Percentiles rank a stretch among this genome's conserved stretches.
Conservation (phyloP, 768 basidiomycete species). For the Russula lepida region DNA sequence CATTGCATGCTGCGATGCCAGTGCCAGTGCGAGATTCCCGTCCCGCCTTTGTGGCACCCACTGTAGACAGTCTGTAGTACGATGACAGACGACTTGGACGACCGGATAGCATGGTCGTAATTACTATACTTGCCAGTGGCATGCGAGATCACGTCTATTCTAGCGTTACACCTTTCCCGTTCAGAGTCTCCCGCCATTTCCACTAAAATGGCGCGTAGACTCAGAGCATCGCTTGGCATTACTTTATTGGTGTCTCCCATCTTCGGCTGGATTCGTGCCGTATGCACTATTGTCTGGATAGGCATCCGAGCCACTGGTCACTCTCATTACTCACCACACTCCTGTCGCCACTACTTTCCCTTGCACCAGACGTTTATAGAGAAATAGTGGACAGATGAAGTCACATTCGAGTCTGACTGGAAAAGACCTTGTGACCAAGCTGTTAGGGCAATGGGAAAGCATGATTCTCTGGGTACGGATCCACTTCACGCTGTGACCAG, state of each 20-base stretch:
- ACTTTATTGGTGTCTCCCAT: slow-evolving; percentile 23
- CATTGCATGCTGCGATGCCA: too few relatives aligned
- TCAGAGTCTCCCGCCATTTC: too few relatives aligned
- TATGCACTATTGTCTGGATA: slow-evolving; percentile 5
- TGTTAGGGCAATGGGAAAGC: slow-evolving; percentile 4
- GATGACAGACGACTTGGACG: too few relatives aligned
- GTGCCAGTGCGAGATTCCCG: too few relatives aligned
- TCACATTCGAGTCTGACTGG: slow-evolving; percentile 10
- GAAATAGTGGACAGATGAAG: slow-evolving; percentile 4
- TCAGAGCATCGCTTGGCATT: slow-evolving; percentile 21
- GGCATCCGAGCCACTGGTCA: slow-evolving; percentile 26
- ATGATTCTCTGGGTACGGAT: slow-evolving; percentile 10
- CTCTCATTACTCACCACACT: slow-evolving; percentile 13
- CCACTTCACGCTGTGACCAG: background rate
- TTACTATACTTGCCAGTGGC: too few relatives aligned
- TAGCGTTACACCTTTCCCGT: background rate
- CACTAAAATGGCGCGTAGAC: slow-evolving; percentile 3
- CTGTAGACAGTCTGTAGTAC: too few relatives aligned
- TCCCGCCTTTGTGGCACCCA: too few relatives aligned
- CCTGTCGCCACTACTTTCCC: slow-evolving; percentile 8
- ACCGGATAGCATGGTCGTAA: too few relatives aligned
- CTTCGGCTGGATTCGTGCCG: background rate
- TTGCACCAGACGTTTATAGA: slow-evolving; percentile 10
- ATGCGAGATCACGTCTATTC: too few relatives aligned
- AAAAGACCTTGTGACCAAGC: slow-evolving; percentile 3